These are phyloP conservation scores for Marsdenia floribunda DNA, from an alignment of 257 asterid species.

Conservation along the genomic window DNA sequence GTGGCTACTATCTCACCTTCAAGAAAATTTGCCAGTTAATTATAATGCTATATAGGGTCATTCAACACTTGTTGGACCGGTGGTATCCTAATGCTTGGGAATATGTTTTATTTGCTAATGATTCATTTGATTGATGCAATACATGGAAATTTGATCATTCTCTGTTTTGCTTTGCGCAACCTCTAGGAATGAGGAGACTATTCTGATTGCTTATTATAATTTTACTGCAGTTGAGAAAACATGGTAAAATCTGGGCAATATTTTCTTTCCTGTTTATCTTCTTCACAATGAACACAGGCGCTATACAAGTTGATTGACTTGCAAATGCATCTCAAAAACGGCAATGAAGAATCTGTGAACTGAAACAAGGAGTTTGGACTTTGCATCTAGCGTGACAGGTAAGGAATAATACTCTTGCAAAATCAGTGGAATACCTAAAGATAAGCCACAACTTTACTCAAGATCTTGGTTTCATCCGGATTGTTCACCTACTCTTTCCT, in stretches of 20 bases:
- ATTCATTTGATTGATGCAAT: background rate
- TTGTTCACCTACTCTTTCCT: too few relatives aligned
- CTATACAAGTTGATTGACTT: conserved; percentile 25
- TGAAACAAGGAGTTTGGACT: background rate
- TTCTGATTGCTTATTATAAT: conserved; percentile 26
- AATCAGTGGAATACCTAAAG: background rate
- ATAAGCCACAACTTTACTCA: background rate
- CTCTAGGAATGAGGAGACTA: conserved; percentile 28
- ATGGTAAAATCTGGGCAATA: conserved; percentile 14
- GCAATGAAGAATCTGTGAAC: background rate
- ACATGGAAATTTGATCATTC: background rate
- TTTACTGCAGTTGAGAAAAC: conserved; percentile 18
- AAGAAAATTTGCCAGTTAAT: conserved; percentile 35
- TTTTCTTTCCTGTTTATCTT: background rate
- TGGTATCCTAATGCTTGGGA: conserved; percentile 1
- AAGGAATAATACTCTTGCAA: background rate
- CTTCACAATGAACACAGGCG: conserved; percentile 24
- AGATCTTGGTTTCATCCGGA: too few relatives aligned
- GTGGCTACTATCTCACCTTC: conserved; percentile 51
- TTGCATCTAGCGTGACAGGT: background rate
- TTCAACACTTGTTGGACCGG: conserved; percentile 42
- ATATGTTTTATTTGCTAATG: background rate
- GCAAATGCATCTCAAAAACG: background rate
- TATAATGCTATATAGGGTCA: conserved; percentile 36
- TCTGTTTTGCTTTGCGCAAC: conserved; percentile 22